These are phyloP conservation scores for Phytophthora macrochlamydospora DNA, from an alignment of 352 stramenopile species.

Conservation along the genomic window DNA sequence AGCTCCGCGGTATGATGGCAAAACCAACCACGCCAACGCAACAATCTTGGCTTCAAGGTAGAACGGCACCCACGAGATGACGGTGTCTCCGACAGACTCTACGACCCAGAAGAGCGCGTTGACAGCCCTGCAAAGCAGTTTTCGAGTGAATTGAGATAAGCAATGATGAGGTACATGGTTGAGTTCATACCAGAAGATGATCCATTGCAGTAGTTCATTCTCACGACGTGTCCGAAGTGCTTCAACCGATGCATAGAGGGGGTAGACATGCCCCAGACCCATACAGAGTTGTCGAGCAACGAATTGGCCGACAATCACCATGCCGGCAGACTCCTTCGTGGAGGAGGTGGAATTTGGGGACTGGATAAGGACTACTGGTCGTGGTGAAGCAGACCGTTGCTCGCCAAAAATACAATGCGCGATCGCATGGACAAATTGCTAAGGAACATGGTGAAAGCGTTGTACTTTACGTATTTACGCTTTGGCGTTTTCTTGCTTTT, in stretches of 20 bases:
- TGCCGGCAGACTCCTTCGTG: slow-evolving; percentile 8
- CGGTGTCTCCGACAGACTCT: slow-evolving; percentile 63
- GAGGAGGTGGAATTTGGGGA: neutral
- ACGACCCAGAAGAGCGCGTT: slow-evolving; percentile 66
- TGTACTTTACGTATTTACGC: neutral
- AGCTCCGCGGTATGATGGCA: slow-evolving; percentile 60
- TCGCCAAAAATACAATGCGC: neutral
- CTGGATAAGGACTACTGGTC: neutral
- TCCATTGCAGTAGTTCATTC: slow-evolving; percentile 65
- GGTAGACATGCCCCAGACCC: slow-evolving; percentile 63
- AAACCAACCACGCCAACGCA: slow-evolving; percentile 69
- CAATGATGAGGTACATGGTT: slow-evolving; percentile 1
- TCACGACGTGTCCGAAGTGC: slow-evolving; percentile 46
- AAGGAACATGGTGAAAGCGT: too few relatives aligned
- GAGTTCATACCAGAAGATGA: slow-evolving; percentile 55
- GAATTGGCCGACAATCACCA: slow-evolving; percentile 64
- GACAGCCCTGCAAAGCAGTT: slow-evolving; percentile 38
- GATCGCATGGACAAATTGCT: too few relatives aligned
- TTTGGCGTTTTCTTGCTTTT: neutral
- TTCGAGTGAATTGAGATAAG: neutral
- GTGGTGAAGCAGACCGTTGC: neutral
- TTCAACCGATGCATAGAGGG: slow-evolving; percentile 63
- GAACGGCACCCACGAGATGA: slow-evolving; percentile 68
- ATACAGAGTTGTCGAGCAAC: slow-evolving; percentile 55
- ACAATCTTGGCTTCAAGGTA: slow-evolving; percentile 80